Evolutionary conservation across 2,329 filamentous ascomycete genomes (phyloP).

Genomic region (Colletotrichum theobromicola): DNA sequence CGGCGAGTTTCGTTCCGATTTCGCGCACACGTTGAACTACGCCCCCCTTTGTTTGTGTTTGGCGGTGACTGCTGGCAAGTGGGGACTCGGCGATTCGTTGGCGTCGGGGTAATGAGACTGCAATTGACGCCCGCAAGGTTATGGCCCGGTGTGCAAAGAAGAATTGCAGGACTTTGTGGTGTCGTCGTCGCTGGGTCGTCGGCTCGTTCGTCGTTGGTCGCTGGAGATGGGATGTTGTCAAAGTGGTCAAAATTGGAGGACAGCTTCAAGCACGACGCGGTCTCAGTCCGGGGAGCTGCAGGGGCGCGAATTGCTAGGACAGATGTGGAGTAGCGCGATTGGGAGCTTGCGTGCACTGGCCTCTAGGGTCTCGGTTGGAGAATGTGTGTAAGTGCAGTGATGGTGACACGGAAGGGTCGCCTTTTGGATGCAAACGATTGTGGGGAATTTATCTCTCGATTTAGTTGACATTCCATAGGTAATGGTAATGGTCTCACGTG

Average conservation of each 20-base stretch:
- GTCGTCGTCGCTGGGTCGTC: conserved; percentile 8
- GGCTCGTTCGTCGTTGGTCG: conserved; percentile 4
- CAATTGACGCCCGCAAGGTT: not conserved
- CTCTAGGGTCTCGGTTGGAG: not conserved
- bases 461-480: not conserved
- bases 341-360: conserved; percentile 11
- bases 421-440: not conserved
- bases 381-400: not conserved
- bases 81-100: not conserved
- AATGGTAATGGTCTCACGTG: not conserved
- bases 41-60: conserved; percentile 19
- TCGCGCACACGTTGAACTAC: not conserved
- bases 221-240: not conserved
- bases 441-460: not conserved
- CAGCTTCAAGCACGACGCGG: conserved; percentile 25
- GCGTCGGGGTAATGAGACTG: not conserved
- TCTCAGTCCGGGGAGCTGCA: conserved; percentile 23
- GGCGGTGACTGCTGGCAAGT: conserved; percentile 15
- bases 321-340: conserved; percentile 15
- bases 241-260: conserved; percentile 19
- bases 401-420: not conserved
- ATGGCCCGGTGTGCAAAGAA: not conserved
- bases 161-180: not conserved
- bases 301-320: conserved; percentile 22
- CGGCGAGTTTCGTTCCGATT: conserved; percentile 1